Percentiles rank a stretch among this genome's conserved stretches.
Conservation (phyloP, 2,329 filamentous ascomycete genomes). For the Xylariaceae sp. region DNA sequence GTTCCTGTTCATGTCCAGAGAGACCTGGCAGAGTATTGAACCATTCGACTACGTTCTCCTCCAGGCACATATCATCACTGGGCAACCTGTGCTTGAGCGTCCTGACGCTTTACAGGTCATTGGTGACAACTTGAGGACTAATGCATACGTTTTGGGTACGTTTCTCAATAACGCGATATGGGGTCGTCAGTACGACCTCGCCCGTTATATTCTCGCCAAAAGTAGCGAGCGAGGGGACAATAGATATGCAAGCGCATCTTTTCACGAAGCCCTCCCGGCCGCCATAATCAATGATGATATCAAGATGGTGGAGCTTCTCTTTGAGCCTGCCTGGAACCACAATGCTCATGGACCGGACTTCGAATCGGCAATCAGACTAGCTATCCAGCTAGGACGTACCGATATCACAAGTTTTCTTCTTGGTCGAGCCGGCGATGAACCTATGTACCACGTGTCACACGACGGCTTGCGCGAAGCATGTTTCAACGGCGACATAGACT, state of each 20-base stretch:
- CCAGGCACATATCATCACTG: neutral
- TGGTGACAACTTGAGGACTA: neutral
- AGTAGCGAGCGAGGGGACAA: neutral
- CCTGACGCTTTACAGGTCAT: neutral
- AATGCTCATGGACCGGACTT: neutral
- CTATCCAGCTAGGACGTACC: neutral
- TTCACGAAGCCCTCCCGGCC: neutral
- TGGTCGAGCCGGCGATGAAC: neutral
- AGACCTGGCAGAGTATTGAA: neutral
- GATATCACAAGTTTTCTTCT: constrained; percentile 1
- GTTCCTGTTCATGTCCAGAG: neutral
- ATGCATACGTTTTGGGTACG: neutral
- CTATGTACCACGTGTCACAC: constrained; percentile 1
- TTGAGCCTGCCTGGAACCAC: neutral
- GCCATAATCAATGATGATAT: neutral
- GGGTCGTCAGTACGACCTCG: neutral
- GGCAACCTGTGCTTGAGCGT: neutral
- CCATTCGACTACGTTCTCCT: neutral
- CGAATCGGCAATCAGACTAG: neutral
- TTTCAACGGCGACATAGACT: neutral
- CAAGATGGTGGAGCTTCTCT: neutral
- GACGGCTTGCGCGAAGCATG: constrained; percentile 3
- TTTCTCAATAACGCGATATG: neutral
- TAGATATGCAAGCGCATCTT: neutral
- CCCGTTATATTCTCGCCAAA: neutral